Percentiles rank a stretch among this genome's conserved stretches.
phyloP scores from a whole-genome alignment of 805 yeast species.

The Lipomyces mesembrius region DNA sequence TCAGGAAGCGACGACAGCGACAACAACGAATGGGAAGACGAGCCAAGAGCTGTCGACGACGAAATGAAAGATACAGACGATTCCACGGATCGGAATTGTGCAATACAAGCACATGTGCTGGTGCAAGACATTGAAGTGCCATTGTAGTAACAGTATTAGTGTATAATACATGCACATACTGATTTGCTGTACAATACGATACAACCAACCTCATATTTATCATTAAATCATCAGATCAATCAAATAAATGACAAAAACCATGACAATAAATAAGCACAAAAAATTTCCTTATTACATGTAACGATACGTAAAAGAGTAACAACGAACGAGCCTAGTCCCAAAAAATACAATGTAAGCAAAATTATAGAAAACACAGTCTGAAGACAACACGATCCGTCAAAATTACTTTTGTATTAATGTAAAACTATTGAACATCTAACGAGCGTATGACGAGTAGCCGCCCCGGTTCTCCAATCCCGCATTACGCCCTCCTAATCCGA shows the following conservation, averaged over 20 bases:
- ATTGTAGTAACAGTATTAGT: not conserved
- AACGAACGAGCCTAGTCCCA: slow-evolving; percentile 4
- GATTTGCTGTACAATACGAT: not conserved
- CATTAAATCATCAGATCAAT: not conserved
- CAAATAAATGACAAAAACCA: not conserved
- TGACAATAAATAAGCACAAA: not conserved
- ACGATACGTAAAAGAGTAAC: not conserved
- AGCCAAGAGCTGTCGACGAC: slow-evolving; percentile 24
- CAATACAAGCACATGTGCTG: not conserved
- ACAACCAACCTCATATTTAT: not conserved
- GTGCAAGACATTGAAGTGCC: slow-evolving; percentile 1
- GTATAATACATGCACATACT: not conserved
- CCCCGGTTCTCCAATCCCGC: slow-evolving; percentile 12
- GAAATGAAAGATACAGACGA: slow-evolving; percentile 33
- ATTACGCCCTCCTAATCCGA: slow-evolving; percentile 12
- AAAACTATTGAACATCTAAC: not conserved
- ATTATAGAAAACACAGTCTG: not conserved
- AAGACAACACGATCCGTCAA: not conserved
- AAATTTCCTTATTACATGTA: not conserved
- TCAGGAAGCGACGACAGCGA: slow-evolving; percentile 12
- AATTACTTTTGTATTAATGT: slow-evolving; percentile 1
- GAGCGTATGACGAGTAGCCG: slow-evolving; percentile 13
- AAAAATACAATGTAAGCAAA: not conserved
- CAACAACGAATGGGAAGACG: slow-evolving; percentile 26
- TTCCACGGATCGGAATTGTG: not conserved